A percentile compares a stretch with the other conserved stretches of the same genome.
Evolutionary conservation across 768 basidiomycete species (phyloP).

Genomic region (Imleria badia): DNA sequence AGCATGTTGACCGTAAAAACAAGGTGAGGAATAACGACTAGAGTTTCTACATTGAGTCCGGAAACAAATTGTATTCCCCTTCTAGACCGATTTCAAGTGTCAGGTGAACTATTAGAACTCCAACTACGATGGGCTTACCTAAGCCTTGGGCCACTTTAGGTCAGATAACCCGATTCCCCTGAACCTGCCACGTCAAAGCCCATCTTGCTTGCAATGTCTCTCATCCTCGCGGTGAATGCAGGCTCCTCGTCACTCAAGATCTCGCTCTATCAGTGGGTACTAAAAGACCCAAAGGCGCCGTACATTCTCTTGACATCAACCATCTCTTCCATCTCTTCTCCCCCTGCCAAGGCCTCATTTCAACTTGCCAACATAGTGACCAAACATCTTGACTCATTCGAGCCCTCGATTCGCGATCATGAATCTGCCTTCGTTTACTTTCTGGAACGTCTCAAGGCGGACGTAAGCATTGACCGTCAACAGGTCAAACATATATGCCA

Average conservation of each 20-base stretch:
- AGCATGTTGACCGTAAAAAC: background rate
- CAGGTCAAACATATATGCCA: conserved; percentile 63
- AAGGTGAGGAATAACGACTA: background rate
- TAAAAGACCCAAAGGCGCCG: conserved; percentile 32
- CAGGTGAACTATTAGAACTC: no score
- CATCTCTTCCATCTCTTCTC: conserved; percentile 57
- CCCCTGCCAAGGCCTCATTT: conserved; percentile 53
- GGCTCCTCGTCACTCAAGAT: conserved; percentile 88
- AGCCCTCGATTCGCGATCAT: conserved; percentile 50
- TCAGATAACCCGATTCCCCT: no score
- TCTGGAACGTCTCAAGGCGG: conserved; percentile 44
- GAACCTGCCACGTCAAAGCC: no score
- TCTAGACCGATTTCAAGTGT: no score
- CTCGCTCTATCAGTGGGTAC: conserved; percentile 52
- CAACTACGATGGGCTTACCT: no score
- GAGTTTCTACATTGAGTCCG: no score
- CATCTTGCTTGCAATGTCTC: conserved; percentile 24
- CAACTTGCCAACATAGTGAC: conserved; percentile 9
- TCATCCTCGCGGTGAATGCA: conserved; percentile 73
- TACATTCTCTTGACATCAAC: conserved; percentile 51
- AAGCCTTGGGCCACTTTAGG: no score
- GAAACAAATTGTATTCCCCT: no score
- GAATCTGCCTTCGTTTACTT: conserved; percentile 63
- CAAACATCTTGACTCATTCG: conserved; percentile 26
- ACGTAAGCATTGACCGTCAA: conserved; percentile 41